Conservation (phyloP, 345 rosid species). For the Clarkia xantiana region DNA sequence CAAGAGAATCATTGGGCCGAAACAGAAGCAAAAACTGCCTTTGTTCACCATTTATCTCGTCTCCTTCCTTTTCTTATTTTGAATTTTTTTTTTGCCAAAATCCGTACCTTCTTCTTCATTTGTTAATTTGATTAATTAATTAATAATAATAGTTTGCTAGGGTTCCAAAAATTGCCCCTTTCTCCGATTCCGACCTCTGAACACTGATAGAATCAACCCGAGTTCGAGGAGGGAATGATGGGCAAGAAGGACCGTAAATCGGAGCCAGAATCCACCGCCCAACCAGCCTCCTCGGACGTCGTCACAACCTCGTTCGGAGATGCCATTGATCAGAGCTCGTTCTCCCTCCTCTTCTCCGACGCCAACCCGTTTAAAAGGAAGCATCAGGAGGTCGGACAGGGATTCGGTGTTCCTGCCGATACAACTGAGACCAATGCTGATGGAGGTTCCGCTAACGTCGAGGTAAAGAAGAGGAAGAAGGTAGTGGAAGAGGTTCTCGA, state of each 20-base stretch:
- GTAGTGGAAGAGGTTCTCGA: conserved; percentile 3
- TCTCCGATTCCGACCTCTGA: neutral
- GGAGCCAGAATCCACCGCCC: conserved; percentile 5
- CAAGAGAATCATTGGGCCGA: no score
- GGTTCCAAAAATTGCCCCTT: neutral
- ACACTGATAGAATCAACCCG: no score
- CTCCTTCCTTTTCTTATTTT: no score
- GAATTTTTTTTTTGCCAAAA: no score
- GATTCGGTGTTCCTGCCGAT: no score
- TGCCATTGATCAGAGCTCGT: conserved; percentile 10
- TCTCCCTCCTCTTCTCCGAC: conserved; percentile 48
- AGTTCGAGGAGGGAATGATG: no score
- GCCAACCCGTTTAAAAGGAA: conserved; percentile 77
- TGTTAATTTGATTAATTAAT: no score
- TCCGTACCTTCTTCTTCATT: neutral
- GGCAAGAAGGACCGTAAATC: conserved; percentile 22
- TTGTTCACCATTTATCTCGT: no score
- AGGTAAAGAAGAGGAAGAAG: conserved; percentile 10
- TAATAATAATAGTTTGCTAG: no score
- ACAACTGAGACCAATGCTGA: conserved; percentile 6
- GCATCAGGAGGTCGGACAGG: conserved; percentile 14
- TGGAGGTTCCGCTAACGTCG: conserved; percentile 9
- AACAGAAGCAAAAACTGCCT: no score
- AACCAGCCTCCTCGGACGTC: conserved; percentile 16
- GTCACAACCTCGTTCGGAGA: conserved; percentile 33